Base-by-base conservation (phyloP, 1,284 basidiomycete species). In the Coniophora puteana region DNA sequence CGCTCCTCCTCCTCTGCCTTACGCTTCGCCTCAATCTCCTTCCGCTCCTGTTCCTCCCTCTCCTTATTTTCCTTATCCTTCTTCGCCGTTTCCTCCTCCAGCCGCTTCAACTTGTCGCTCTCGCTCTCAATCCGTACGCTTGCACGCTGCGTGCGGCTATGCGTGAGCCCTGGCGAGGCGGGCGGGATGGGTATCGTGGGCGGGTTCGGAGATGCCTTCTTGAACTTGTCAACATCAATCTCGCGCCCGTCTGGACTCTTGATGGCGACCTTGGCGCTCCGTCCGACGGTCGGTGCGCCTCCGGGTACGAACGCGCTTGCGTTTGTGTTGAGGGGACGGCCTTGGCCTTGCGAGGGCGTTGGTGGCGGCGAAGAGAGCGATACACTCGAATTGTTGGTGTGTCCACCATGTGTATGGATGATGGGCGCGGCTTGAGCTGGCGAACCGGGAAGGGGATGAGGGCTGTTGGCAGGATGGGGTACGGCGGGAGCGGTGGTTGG, bases 241-340 rank as follows among this genome's bases (percentile, higher is more conserved):
- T 84, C 82, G 16, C 63, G 70, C 16, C 85, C 85, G 22, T 80
- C 74, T 41, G 55, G 48, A 22, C 60, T 60, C 52, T 66, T 71
- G 51, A 76, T 72, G 28, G 57, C 57, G 23, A 68, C 59, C 20
- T 60, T 57, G 36, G n/a, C n/a, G 57, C 34, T 23, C 36, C 35
- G 11, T 34, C 25, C 11, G 43, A 30, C 13, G 40, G 48, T 51
- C 21, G 51, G 43, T 18, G 41, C 4, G 11, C 59, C 49, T n/a
- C n/a, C 57, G 5, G 85, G 84, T 12, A 85, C 76, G 55, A 88
- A 88, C 1, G 81, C 55, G 44, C 61, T 72, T 1, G 84, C 83
- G 51, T 70, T 71, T 7, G 74, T 73, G 54, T 80, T 85, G 40
- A 87, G 66, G 8, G 73, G 66, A 37, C 59, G 66, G 34, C 53